Base-by-base conservation (phyloP, 768 basidiomycete genomes). In the Ramaria sp. region DNA sequence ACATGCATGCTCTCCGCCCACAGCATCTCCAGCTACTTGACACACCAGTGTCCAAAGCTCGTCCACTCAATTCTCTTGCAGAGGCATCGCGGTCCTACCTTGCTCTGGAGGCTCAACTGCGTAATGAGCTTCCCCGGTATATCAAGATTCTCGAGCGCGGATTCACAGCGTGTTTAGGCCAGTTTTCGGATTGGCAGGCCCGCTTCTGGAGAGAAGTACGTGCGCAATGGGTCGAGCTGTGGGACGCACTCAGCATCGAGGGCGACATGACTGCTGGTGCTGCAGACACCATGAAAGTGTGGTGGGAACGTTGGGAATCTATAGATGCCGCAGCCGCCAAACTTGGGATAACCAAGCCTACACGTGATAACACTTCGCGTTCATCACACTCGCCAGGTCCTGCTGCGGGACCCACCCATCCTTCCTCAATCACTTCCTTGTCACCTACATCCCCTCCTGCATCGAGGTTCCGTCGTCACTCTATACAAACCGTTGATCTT, bases 41-140 rank as follows among this genome's bases (percentile, higher is more conserved):
- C 52, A 76, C 83, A 67, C 79, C 78, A 20, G 71, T 82, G 37
- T 71, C 75, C 37, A 82, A 85, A 62, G 80, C 81, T 44, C 75
- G 85, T 2, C 86, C 87, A 0, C 76, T 85, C 1, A 70, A 79
- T 0, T 66, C 81, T 3, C 77, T 91, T 10, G 71, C 87, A 20
- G 80, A 83, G 22, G 85, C 86, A 5, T 88, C 85, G 0, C 77
- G 79, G 41, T 82, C 84, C 48, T 92, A 89, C 64, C 71, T 88
- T 20, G 88, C 86, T 0, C 73, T 92, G 4, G 77, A 85, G 4
- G 83, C 77, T 0, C 84, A 89, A 58, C 74, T 92, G 5, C 76
- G 75, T 0, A 70, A 74, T 0, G 89, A 92, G 58, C 74, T 92
- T 3, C 89, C 89, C 0, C 63, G 68, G 1, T 83, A 85, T 61